A percentile compares a stretch with the other conserved stretches of the same genome.
Evolutionary conservation across 345 rosid species (phyloP).

Genomic region (Nasturtium officinale): DNA sequence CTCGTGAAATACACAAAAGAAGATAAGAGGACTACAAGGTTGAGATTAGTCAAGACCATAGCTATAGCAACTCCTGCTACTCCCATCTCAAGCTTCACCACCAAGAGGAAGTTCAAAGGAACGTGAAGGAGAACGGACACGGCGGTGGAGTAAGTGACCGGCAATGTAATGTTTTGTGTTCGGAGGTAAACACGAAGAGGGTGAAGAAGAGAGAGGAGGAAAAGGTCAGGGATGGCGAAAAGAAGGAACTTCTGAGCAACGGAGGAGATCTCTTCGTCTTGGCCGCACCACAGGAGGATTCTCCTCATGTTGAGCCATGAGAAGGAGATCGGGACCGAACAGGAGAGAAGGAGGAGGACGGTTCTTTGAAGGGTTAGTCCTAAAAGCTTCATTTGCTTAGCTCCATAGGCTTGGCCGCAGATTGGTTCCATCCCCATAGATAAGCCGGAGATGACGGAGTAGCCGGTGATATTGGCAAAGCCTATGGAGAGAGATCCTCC

Average conservation of each 20-base stretch:
- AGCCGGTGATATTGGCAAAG: constrained; percentile 95
- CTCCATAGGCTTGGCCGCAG: constrained; percentile 96
- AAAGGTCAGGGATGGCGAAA: constrained; percentile 85
- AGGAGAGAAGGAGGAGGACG: constrained; percentile 83
- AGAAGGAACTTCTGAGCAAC: constrained; percentile 75
- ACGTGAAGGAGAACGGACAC: constrained; percentile 78
- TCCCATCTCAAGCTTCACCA: constrained; percentile 77
- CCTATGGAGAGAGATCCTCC: constrained; percentile 96
- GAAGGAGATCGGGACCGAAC: constrained; percentile 81
- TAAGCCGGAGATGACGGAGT: constrained; percentile 95
- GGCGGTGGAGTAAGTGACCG: constrained; percentile 86
- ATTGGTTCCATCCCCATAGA: constrained; percentile 99
- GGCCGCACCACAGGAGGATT: constrained; percentile 81
- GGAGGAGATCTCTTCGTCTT: constrained; percentile 73
- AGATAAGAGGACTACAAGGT: constrained; percentile 65
- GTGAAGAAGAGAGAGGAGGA: constrained; percentile 87
- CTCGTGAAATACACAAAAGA: constrained; percentile 74
- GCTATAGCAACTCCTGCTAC: constrained; percentile 86
- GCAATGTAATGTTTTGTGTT: constrained; percentile 85
- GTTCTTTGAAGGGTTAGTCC: constrained; percentile 94
- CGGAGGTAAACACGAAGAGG: constrained; percentile 87
- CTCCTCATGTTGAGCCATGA: constrained; percentile 77
- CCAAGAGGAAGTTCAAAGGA: constrained; percentile 79
- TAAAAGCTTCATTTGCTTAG: constrained; percentile 83
- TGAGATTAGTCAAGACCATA: constrained; percentile 87